A percentile compares a stretch with the other conserved stretches of the same genome.
These are phyloP conservation scores for Mycena polygramma DNA, from an alignment of 768 basidiomycete species.

Conservation along the genomic window DNA sequence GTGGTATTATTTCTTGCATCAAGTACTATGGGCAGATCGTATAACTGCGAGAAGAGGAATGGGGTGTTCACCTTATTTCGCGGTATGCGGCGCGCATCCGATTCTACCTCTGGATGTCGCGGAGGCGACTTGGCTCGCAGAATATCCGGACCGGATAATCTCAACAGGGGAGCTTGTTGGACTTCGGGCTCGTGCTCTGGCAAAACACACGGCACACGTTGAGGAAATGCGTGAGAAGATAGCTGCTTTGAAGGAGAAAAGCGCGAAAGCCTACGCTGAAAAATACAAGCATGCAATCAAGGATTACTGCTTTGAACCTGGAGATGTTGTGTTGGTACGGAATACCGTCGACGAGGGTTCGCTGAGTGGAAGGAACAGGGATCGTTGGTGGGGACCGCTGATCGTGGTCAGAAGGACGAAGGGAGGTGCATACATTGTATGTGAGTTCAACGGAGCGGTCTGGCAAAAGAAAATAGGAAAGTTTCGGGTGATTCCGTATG, in stretches of 20 bases:
- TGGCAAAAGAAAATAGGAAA: constrained; percentile 27
- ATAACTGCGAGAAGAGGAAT: constrained; percentile 32
- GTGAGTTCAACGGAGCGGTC: constrained; percentile 29
- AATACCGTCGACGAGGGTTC: constrained; percentile 42
- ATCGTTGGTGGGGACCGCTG: constrained; percentile 43
- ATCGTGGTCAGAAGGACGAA: constrained; percentile 37
- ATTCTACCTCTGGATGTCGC: constrained; percentile 41
- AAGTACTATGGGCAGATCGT: constrained; percentile 42
- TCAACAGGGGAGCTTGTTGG: constrained; percentile 39
- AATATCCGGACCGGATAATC: constrained; percentile 28
- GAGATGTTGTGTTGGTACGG: constrained; percentile 41
- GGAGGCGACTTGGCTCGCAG: constrained; percentile 45
- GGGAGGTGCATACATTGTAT: constrained; percentile 31
- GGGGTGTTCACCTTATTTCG: constrained; percentile 40
- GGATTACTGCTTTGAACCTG: constrained; percentile 32
- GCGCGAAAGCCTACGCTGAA: constrained; percentile 39
- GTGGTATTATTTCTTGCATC: constrained; percentile 40
- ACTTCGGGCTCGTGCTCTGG: constrained; percentile 26
- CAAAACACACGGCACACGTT: constrained; percentile 37
- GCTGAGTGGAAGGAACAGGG: constrained; percentile 34
- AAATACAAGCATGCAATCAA: constrained; percentile 34
- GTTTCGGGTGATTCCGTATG: constrained; percentile 27
- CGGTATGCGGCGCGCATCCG: constrained; percentile 41
- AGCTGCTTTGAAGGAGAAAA: constrained; percentile 23
- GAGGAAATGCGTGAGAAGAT: constrained; percentile 32